A percentile compares a stretch with the other conserved stretches of the same genome.
Conservation (phyloP, 768 basidiomycete genomes). For the Hygrocybe punicea region DNA sequence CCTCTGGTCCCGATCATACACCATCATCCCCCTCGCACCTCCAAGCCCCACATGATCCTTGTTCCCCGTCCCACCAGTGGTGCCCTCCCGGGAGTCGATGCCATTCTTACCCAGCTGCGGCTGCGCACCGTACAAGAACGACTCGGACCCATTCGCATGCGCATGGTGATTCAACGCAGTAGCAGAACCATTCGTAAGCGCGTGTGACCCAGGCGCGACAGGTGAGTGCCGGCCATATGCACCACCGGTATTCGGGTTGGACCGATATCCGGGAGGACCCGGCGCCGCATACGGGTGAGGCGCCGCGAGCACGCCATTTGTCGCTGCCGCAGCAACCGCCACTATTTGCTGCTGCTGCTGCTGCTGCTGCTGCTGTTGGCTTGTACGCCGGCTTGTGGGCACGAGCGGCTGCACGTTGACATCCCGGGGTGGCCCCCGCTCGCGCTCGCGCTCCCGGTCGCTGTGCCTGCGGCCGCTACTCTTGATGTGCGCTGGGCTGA, state of each 20-base stretch:
- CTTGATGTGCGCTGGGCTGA: conserved; percentile 68
- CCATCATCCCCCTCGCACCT: conserved; percentile 51
- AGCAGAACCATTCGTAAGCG: not conserved
- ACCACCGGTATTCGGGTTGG: conserved; percentile 26
- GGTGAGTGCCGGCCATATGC: conserved; percentile 60
- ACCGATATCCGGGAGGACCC: conserved; percentile 54
- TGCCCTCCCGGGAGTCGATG: conserved; percentile 51
- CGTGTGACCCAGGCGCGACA: conserved; percentile 33
- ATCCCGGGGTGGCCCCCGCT: conserved; percentile 20
- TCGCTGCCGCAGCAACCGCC: conserved; percentile 26
- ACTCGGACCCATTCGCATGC: conserved; percentile 54
- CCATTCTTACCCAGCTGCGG: conserved; percentile 46
- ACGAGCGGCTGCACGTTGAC: conserved; percentile 67
- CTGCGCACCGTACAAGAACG: conserved; percentile 60
- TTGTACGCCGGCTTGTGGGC: conserved; percentile 62
- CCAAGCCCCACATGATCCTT: conserved; percentile 29
- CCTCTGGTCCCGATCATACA: conserved; percentile 67
- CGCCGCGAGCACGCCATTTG: conserved; percentile 37
- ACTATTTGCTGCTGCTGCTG: conserved; percentile 14
- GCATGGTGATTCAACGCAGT: not conserved
- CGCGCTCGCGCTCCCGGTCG: conserved; percentile 41
- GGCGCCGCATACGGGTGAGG: conserved; percentile 76
- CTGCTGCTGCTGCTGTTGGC: conserved; percentile 54
- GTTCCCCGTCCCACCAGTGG: conserved; percentile 45
- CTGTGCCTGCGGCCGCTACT: conserved; percentile 45